These are phyloP conservation scores for Cymbopogon citratus DNA, from an alignment of 176 grass and related monocot species.

Conservation along the genomic window DNA sequence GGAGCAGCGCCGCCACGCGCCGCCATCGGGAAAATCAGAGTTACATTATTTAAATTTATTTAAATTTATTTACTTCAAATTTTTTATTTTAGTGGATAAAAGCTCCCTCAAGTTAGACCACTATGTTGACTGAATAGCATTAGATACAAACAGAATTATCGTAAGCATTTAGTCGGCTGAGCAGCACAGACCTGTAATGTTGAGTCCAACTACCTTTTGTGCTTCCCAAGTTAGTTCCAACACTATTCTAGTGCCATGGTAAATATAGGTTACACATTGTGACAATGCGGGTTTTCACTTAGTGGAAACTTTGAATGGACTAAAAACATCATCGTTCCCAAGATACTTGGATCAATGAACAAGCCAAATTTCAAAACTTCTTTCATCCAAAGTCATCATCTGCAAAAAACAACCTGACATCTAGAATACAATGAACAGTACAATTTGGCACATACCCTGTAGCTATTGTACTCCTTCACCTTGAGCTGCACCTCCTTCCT, in stretches of 20 bases:
- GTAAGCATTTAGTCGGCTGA: neutral
- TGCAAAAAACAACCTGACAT: neutral
- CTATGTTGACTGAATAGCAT: neutral
- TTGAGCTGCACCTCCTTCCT: slow-evolving; percentile 95
- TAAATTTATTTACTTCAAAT: neutral
- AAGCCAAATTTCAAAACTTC: neutral
- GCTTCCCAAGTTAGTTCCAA: neutral
- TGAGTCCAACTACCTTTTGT: neutral
- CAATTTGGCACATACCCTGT: slow-evolving; percentile 60
- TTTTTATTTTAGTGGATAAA: neutral
- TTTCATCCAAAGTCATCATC: neutral
- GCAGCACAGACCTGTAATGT: neutral
- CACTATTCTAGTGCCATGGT: neutral
- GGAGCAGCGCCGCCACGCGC: no score
- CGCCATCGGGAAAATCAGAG: no score
- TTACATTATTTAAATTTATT: neutral
- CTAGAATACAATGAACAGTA: neutral
- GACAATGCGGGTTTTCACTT: neutral
- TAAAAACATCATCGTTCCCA: neutral
- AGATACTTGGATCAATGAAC: neutral
- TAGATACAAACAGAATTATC: neutral
- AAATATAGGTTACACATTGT: neutral
- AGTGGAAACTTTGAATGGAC: neutral
- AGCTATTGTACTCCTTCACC: slow-evolving; percentile 98
- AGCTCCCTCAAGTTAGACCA: neutral